Evolutionary conservation across 202 grass and related monocot genomes (phyloP).

Genomic region (Cymbopogon flexuosus): DNA sequence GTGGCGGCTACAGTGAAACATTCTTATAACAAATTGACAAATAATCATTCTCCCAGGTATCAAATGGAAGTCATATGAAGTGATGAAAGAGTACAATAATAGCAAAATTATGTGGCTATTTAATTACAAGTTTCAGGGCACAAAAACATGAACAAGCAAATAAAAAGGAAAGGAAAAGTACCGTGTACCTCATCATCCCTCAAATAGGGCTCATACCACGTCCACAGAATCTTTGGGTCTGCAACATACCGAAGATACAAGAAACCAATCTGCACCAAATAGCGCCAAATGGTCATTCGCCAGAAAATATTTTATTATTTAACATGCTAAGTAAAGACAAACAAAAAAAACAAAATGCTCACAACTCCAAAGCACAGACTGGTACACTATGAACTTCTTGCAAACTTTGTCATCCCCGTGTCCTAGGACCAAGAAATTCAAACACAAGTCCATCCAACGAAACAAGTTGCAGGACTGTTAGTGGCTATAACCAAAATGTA

Average conservation of each 20-base stretch:
- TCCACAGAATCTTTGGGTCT: slow-evolving; percentile 83
- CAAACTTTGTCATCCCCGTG: slow-evolving; percentile 56
- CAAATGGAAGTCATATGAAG: neutral
- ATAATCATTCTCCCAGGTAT: neutral
- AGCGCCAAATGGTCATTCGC: slow-evolving; percentile 19
- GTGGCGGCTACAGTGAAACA: neutral
- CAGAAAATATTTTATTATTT: slow-evolving; percentile 30
- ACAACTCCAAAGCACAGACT: slow-evolving; percentile 65
- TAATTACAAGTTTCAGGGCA: neutral
- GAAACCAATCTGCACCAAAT: slow-evolving; percentile 69
- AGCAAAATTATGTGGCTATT: neutral
- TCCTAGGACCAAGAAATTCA: slow-evolving; percentile 49
- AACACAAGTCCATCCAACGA: slow-evolving; percentile 47
- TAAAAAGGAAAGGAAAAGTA: neutral
- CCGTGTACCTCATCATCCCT: slow-evolving; percentile 83
- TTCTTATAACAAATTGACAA: neutral
- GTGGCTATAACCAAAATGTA: slow-evolving; percentile 42
- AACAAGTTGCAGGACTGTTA: slow-evolving; percentile 42
- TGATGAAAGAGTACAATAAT: neutral
- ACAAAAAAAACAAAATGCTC: slow-evolving; percentile 52
- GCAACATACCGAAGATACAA: slow-evolving; percentile 85
- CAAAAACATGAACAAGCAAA: neutral
- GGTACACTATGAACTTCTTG: slow-evolving; percentile 53
- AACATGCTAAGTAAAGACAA: slow-evolving; percentile 36
- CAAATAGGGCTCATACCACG: slow-evolving; percentile 88